A percentile compares a stretch with the other conserved stretches of the same genome.
phyloP scores from a whole-genome alignment of 495 filamentous ascomycete species.

The Halenospora varia region DNA sequence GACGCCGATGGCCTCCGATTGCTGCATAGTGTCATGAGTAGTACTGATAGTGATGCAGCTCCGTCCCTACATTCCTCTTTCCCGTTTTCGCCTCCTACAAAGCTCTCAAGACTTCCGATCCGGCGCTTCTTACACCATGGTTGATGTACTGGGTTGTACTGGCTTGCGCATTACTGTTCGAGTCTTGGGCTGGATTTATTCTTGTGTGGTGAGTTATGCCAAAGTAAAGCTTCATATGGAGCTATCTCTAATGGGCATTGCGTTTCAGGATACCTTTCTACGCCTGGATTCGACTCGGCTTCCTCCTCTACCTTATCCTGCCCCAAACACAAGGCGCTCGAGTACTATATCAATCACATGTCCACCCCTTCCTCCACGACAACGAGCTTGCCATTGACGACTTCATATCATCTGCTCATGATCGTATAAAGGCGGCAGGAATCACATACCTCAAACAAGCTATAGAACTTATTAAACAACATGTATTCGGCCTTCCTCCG shows the following conservation, averaged over 20 bases:
- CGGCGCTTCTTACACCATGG: slow-evolving; percentile 93
- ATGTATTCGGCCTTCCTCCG: slow-evolving; percentile 66
- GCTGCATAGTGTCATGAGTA: not conserved
- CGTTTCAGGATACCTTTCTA: slow-evolving; percentile 81
- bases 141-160: slow-evolving; percentile 99
- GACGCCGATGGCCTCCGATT: not conserved
- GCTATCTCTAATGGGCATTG: no score
- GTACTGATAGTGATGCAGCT: slow-evolving; percentile 46
- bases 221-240: no score
- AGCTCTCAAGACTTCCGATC: slow-evolving; percentile 89
- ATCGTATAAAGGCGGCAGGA: slow-evolving; percentile 72
- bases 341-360: slow-evolving; percentile 74
- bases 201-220: slow-evolving; percentile 62
- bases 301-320: slow-evolving; percentile 94
- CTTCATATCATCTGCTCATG: slow-evolving; percentile 78
- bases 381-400: slow-evolving; percentile 90
- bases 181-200: slow-evolving; percentile 83
- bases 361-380: slow-evolving; percentile 82
- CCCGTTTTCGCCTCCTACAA: slow-evolving; percentile 98
- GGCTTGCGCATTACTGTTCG: slow-evolving; percentile 72
- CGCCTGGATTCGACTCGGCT: slow-evolving; percentile 79
- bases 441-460: slow-evolving; percentile 75
- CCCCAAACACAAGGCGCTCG: slow-evolving; percentile 91
- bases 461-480: slow-evolving; percentile 70
- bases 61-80: slow-evolving; percentile 86